phyloP scores from a whole-genome alignment of 306 rosid species.

The Prunus mira region DNA sequence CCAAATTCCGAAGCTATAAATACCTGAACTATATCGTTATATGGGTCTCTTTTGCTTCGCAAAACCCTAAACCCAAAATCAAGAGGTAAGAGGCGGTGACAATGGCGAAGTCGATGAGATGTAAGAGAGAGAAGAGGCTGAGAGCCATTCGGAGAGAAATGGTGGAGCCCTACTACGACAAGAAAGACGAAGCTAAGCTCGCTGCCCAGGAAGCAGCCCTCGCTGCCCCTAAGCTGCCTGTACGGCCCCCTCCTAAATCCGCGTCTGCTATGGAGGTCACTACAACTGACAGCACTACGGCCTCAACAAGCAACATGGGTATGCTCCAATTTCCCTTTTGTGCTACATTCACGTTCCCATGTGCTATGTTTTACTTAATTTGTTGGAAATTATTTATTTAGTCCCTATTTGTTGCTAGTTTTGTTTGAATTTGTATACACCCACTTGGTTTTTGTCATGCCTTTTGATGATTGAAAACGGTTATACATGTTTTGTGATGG shows the following conservation, averaged over 20 bases:
- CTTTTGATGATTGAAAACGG: background rate
- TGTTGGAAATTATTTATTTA: background rate
- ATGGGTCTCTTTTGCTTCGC: background rate
- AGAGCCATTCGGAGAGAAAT: slow-evolving; percentile 87
- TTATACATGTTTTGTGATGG: background rate
- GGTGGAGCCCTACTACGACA: slow-evolving; percentile 74
- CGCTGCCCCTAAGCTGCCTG: slow-evolving; percentile 84
- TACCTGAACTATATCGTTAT: background rate
- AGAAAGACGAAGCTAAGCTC: slow-evolving; percentile 82
- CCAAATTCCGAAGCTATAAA: background rate
- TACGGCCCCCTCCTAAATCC: slow-evolving; percentile 25
- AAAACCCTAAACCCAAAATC: slow-evolving; percentile 21
- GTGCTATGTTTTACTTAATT: background rate
- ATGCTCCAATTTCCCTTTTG: background rate
- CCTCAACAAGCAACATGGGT: slow-evolving; percentile 40
- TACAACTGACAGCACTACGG: slow-evolving; percentile 16
- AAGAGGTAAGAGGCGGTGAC: background rate
- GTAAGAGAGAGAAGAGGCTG: slow-evolving; percentile 86
- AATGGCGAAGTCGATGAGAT: slow-evolving; percentile 92
- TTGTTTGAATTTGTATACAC: background rate
- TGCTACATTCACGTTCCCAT: background rate
- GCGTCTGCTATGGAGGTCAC: slow-evolving; percentile 52
- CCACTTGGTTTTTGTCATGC: background rate
- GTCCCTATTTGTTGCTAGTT: background rate
- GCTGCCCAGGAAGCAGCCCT: slow-evolving; percentile 92